Percentiles rank a stretch among this genome's conserved stretches.
These are phyloP conservation scores for Verticillium nubilum DNA, from an alignment of 2,329 filamentous ascomycete genomes.

Conservation along the genomic window DNA sequence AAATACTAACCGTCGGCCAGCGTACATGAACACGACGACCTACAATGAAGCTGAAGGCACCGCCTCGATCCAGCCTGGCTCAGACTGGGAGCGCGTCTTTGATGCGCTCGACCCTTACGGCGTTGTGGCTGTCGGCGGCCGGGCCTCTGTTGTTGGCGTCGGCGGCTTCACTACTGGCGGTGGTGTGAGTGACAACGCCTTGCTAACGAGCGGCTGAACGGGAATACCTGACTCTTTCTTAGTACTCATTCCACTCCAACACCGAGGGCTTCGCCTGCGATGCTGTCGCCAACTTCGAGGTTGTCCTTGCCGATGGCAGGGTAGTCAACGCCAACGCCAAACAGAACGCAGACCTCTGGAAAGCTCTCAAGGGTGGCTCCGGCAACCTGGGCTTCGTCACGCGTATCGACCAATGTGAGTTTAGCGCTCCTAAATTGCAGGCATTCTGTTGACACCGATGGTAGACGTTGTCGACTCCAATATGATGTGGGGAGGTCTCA, in stretches of 20 bases:
- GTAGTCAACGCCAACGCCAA: constrained; percentile 33
- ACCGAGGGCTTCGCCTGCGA: constrained; percentile 35
- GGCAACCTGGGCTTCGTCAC: constrained; percentile 38
- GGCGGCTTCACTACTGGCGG: constrained; percentile 17
- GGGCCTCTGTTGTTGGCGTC: constrained; percentile 17
- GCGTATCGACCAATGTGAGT: constrained; percentile 15
- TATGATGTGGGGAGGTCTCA: constrained; percentile 22
- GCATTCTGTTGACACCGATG: background rate
- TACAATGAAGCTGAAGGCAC: constrained; percentile 19
- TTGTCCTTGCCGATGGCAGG: constrained; percentile 36
- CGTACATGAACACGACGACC: constrained; percentile 22
- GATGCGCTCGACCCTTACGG: constrained; percentile 11
- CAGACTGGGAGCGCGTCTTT: constrained; percentile 17
- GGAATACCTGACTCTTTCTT: background rate
- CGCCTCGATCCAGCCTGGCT: constrained; percentile 22
- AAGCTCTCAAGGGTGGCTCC: constrained; percentile 39
- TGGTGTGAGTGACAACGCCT: constrained; percentile 4
- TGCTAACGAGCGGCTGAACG: background rate
- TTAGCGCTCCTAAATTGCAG: background rate
- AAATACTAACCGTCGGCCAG: constrained; percentile 1
- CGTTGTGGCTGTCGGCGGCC: constrained; percentile 16
- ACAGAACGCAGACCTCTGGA: constrained; percentile 34
- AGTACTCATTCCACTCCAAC: constrained; percentile 22
- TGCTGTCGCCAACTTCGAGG: constrained; percentile 32
- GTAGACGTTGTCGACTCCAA: constrained; percentile 14